phyloP scores from a whole-genome alignment of 768 basidiomycete genomes.

The Termitomyces sp. region DNA sequence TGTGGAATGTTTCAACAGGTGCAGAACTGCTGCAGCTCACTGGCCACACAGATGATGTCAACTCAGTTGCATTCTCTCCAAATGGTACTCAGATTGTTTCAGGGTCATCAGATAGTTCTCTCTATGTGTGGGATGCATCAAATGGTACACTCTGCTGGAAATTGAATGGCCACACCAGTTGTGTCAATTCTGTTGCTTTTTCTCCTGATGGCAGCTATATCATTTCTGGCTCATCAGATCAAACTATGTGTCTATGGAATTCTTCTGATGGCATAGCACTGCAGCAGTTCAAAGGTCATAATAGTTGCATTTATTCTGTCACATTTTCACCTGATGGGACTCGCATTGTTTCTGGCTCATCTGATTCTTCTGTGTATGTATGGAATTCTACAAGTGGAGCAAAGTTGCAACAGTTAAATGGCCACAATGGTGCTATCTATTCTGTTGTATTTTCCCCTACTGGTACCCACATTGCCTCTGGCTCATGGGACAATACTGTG shows the following conservation, averaged over 20 bases:
- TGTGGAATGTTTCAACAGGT: background rate
- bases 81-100: background rate
- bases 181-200: background rate
- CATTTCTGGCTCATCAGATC: background rate
- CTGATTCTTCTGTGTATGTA: background rate
- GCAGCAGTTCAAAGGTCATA: background rate
- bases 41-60: background rate
- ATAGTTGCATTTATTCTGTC: background rate
- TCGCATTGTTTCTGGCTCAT: background rate
- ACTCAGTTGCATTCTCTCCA: background rate
- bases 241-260: background rate
- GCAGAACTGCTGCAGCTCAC: background rate
- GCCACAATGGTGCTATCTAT: background rate
- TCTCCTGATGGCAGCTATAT: background rate
- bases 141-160: no score
- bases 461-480: background rate
- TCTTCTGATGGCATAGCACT: background rate
- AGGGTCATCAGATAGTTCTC: background rate
- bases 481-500: background rate
- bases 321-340: background rate
- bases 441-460: background rate
- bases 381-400: background rate
- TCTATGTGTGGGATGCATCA: background rate
- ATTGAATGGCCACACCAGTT: background rate
- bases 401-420: background rate